These are phyloP conservation scores for Fusarium udum DNA, from an alignment of 2,329 filamentous ascomycete genomes.

Conservation along the genomic window DNA sequence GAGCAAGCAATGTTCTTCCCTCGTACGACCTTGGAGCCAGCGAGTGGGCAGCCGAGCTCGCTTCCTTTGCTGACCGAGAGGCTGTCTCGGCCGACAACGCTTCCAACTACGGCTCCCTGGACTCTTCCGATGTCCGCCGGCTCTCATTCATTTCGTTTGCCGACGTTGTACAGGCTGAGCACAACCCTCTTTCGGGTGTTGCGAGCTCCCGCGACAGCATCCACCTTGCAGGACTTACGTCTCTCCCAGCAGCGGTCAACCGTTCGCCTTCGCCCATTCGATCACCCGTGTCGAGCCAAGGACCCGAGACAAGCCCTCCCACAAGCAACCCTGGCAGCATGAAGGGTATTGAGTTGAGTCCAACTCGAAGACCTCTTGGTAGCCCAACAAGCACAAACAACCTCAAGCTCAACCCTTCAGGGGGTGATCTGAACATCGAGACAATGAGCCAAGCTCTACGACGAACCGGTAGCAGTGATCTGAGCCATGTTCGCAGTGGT, in stretches of 20 bases:
- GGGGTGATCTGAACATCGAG: constrained; percentile 83
- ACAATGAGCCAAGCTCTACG: constrained; percentile 92
- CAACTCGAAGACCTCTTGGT: constrained; percentile 65
- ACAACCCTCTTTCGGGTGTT: constrained; percentile 65
- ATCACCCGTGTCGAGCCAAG: constrained; percentile 79
- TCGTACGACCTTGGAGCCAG: constrained; percentile 55
- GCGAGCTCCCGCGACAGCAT: constrained; percentile 73
- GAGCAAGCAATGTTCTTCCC: constrained; percentile 49
- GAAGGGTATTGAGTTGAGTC: constrained; percentile 77
- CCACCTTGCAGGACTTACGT: constrained; percentile 73
- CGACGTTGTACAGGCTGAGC: constrained; percentile 89
- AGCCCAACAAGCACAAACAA: constrained; percentile 69
- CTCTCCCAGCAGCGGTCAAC: constrained; percentile 63
- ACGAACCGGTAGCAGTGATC: constrained; percentile 84
- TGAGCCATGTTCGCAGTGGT: constrained; percentile 66
- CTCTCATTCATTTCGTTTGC: constrained; percentile 97
- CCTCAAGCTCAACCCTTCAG: constrained; percentile 51
- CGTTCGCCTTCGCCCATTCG: constrained; percentile 83
- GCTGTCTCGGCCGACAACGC: constrained; percentile 65
- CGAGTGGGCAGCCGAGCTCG: constrained; percentile 68
- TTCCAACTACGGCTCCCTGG: constrained; percentile 81
- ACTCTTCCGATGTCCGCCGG: constrained; percentile 78
- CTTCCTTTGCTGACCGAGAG: constrained; percentile 60
- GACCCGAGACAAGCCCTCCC: constrained; percentile 74
- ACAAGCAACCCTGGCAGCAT: constrained; percentile 79